Evolutionary conservation across 306 rosid genomes (phyloP), one percentile per base, ranked within the genome.

Genomic region (Vicia faba): DNA sequence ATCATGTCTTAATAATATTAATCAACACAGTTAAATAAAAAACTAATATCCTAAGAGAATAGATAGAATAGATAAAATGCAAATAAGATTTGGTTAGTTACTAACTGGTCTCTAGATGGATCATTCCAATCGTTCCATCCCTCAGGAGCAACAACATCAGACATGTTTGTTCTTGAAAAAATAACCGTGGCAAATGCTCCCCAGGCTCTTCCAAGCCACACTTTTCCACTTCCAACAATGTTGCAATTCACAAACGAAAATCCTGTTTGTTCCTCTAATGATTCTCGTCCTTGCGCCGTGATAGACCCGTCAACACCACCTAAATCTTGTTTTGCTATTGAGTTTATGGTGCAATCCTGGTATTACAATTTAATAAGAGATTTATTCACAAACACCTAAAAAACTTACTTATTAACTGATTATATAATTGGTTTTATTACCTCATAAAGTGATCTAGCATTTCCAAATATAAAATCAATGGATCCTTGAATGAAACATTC

Each of bases 121-220:
- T 87, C 87, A 18, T 10, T 67, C 96, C 92, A 85, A 60, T 92
- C 92, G 49, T 89, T 83, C 95, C 98, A 92, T 48, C 92, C 98
- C 2, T 79, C 81, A 0, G 82, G 45, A 65, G 89, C 79, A 0
- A 92, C 79, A 1, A 87, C 85, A 29, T 84, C 83, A 29, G 90
- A 79, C 96, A 92, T 87, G 68, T 45, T 79, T 0, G 96, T 85
- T 15, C 4, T 77, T 4, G 86, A 84, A 75, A 89, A 87, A 28
- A 92, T 74, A 0, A 83, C 95, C 4, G 89, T 77, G 38, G 96
- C 89, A 46, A 9, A 85, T 11, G 81, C 0, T 20, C 96, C 89
- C 98, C 96, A 89, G 2, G 98, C 95, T 80, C 98, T 73, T 7
- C 96, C 95, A 15, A 89, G 96, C 96, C 92, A 92, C 45, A 87